phyloP scores from a whole-genome alignment of 768 basidiomycete genomes.

The Boletus rex-veris region DNA sequence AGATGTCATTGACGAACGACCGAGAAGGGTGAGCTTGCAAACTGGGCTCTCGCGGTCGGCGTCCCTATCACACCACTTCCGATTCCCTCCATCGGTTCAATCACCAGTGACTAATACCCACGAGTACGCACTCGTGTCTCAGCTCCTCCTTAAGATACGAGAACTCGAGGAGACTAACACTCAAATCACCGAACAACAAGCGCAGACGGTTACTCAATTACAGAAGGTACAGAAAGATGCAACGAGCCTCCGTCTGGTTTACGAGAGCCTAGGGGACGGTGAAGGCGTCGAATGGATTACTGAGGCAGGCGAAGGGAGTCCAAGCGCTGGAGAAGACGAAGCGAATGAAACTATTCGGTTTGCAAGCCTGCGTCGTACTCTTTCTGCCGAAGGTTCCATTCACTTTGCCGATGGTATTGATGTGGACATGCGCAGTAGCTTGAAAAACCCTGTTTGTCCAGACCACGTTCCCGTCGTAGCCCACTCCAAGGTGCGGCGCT shows the following conservation, averaged over 20 bases:
- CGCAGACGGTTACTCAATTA: conserved; percentile 55
- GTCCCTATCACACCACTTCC: conserved; percentile 22
- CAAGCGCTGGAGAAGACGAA: conserved; percentile 25
- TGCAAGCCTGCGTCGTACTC: conserved; percentile 26
- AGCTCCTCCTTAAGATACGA: conserved; percentile 68
- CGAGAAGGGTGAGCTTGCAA: conserved; percentile 19
- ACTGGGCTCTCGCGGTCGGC: conserved; percentile 23
- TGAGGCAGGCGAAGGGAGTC: conserved; percentile 42
- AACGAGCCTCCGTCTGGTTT: conserved; percentile 63
- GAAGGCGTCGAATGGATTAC: conserved; percentile 38
- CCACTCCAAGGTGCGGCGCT: conserved; percentile 41
- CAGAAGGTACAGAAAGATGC: conserved; percentile 71
- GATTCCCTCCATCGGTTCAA: conserved; percentile 6
- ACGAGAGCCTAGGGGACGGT: conserved; percentile 62
- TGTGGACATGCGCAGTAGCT: conserved; percentile 26
- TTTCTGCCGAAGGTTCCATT: conserved; percentile 21
- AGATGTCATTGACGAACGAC: conserved; percentile 9
- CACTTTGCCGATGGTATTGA: conserved; percentile 22
- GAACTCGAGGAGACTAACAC: conserved; percentile 74
- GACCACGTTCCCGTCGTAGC: conserved; percentile 19
- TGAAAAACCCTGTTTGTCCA: conserved; percentile 10
- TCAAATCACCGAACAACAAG: conserved; percentile 63
- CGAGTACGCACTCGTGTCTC: conserved; percentile 60
- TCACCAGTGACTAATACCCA: conserved; percentile 18
- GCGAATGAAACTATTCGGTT: conserved; percentile 32